These are phyloP conservation scores for Fallopia convolvulus DNA, from an alignment of 148 eudicot species.

Conservation along the genomic window DNA sequence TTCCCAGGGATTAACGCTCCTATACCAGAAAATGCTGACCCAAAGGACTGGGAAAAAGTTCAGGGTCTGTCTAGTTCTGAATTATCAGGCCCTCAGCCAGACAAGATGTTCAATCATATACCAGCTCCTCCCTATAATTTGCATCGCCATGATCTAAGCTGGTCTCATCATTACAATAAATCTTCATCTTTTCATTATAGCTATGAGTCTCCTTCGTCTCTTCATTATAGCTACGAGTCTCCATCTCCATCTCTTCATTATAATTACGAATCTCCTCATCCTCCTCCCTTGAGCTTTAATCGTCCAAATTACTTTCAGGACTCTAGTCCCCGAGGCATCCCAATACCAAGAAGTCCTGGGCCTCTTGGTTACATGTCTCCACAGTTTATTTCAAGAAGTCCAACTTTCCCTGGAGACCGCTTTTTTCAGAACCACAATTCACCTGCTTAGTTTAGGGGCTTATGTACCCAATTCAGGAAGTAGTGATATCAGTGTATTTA, in stretches of 20 bases:
- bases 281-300: background rate
- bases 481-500: background rate
- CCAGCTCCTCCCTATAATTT: conserved; percentile 9
- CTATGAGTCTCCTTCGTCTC: conserved; percentile 5
- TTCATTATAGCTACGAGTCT: background rate
- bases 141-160: conserved; percentile 14
- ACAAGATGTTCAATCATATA: conserved; percentile 8
- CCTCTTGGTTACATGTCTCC: conserved; percentile 21
- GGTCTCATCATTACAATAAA: conserved; percentile 8
- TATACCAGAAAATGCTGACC: conserved; percentile 33
- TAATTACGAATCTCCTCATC: conserved; percentile 19
- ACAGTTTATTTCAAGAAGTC: conserved; percentile 9
- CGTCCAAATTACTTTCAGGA: conserved; percentile 6
- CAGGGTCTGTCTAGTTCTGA: conserved; percentile 17
- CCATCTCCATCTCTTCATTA: conserved; percentile 16
- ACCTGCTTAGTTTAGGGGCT: background rate
- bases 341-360: conserved; percentile 20
- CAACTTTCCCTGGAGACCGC: conserved; percentile 2
- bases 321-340: conserved; percentile 25
- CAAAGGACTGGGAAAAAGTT: conserved; percentile 21
- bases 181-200: conserved; percentile 9
- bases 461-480: background rate
- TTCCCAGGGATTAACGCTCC: conserved; percentile 39
- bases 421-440: background rate
- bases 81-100: background rate